Percentiles rank a stretch among this genome's conserved stretches.
These are phyloP conservation scores for Metarhizium guizhouense DNA, from an alignment of 2,329 filamentous ascomycete genomes.

Conservation along the genomic window DNA sequence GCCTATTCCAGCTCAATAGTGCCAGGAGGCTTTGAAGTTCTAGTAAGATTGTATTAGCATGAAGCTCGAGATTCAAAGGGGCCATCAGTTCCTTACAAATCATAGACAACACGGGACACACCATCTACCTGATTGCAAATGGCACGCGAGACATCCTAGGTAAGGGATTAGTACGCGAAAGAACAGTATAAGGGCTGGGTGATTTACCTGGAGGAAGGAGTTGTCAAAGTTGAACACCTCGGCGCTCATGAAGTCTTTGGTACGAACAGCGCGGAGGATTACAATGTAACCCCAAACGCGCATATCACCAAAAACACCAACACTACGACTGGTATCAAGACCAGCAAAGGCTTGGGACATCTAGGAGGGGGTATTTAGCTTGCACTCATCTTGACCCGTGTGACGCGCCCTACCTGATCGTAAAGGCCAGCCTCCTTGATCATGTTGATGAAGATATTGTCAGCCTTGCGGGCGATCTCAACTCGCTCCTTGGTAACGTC, in stretches of 20 bases:
- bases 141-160: too few relatives aligned
- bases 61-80: too few relatives aligned
- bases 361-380: slow-evolving; percentile 2
- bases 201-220: too few relatives aligned
- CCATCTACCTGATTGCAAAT: too few relatives aligned
- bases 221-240: slow-evolving; percentile 54
- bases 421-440: slow-evolving; percentile 67
- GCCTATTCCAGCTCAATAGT: too few relatives aligned
- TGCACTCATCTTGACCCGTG: not conserved
- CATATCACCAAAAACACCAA: slow-evolving; percentile 16
- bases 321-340: slow-evolving; percentile 14
- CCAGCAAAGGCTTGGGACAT: slow-evolving; percentile 19
- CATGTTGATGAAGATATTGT: slow-evolving; percentile 69
- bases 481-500: slow-evolving; percentile 76
- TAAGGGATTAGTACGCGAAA: too few relatives aligned
- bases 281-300: slow-evolving; percentile 14
- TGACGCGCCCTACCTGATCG: slow-evolving; percentile 33
- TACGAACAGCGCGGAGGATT: slow-evolving; percentile 7
- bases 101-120: too few relatives aligned
- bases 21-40: slow-evolving; percentile 49
- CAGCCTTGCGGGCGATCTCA: slow-evolving; percentile 68
- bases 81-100: too few relatives aligned
- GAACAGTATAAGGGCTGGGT: too few relatives aligned
- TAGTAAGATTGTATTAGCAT: too few relatives aligned
- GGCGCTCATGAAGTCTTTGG: slow-evolving; percentile 46